Conservation (phyloP, 2,329 filamentous ascomycete species). For the Neodidymelliopsis sp. region DNA sequence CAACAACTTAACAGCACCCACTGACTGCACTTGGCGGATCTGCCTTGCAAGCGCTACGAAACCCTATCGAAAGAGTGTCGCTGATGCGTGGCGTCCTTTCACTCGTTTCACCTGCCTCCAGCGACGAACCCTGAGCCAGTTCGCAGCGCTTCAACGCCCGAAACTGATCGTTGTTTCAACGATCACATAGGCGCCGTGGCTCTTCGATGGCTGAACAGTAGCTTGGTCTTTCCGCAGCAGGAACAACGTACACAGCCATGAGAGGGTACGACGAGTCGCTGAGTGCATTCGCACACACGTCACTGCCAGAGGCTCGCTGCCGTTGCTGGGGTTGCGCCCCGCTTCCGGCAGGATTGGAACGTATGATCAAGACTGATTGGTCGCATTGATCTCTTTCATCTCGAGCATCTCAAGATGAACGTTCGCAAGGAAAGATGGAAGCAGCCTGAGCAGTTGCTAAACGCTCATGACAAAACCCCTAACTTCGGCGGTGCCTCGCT, state of each 20-base stretch:
- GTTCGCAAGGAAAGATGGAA: not conserved
- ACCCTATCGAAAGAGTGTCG: too few relatives aligned
- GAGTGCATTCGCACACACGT: not conserved
- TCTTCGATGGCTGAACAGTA: not conserved
- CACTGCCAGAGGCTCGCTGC: slow-evolving; percentile 3
- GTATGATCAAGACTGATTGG: slow-evolving; percentile 6
- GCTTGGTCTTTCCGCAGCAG: not conserved
- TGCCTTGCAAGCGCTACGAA: too few relatives aligned
- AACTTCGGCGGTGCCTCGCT: not conserved
- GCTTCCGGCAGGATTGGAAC: slow-evolving; percentile 1
- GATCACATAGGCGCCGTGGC: slow-evolving; percentile 5
- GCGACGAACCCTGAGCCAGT: slow-evolving; percentile 13
- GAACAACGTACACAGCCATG: not conserved
- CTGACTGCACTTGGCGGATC: too few relatives aligned
- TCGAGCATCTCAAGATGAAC: slow-evolving; percentile 8
- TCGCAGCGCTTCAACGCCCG: not conserved
- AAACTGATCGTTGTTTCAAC: slow-evolving; percentile 16
- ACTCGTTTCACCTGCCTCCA: slow-evolving; percentile 20
- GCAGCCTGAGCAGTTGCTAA: not conserved
- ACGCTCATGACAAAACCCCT: not conserved
- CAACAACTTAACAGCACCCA: too few relatives aligned
- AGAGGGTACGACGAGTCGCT: not conserved
- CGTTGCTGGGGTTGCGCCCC: slow-evolving; percentile 27
- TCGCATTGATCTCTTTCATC: not conserved
- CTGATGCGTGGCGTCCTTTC: too few relatives aligned